Evolutionary conservation across 805 yeast genomes (phyloP), one percentile per base, ranked within the genome.

Genomic region (Candida khao-thaluensis): DNA sequence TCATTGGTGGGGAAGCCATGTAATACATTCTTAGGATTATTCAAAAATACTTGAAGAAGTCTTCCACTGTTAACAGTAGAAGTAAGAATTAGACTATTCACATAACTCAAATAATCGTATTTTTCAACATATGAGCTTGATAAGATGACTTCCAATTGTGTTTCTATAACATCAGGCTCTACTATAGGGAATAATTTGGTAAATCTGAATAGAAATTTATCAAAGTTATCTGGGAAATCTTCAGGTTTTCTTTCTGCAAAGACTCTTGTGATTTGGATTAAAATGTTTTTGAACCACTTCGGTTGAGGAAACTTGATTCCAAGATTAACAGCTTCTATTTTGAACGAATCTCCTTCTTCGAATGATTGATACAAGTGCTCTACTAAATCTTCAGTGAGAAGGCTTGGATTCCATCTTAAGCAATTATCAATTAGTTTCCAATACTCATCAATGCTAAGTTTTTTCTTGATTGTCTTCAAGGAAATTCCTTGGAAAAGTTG

Each of bases 121-220:
- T 69, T 47, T 10, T 49, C 45, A 1, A 76, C 51, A 83, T 88
- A 83, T 24, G 54, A 49, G 6, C 56, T 48, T 30, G 64, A 64
- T 20, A 83, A 62, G 8, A 82, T 51, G 3, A 75, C 85, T 53
- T 85, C 89, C 21, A 83, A 53, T 43, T 84, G 86, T 0, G 91
- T 66, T 46, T 82, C 79, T 10, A 82, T 43, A 38, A 80, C 63
- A 5, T 69, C 48, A 7, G 52, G 35, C 5, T 12, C 0, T 3
- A 34, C 35, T 1, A 26, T 15, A 12, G 31, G 37, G 32, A 38
- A 38, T 9, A 42, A 35, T 8, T 17, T 7, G 5, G 24, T 4
- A 10, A 38, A 27, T 9, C 18, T 17, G 9, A 4, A 2, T 17
- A 38, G n/a, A 15, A 32, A 38, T 2, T 20, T 22, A 10, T 15